phyloP scores from a whole-genome alignment of 2,329 filamentous ascomycete genomes.

The Microcyclospora tardicrescens region DNA sequence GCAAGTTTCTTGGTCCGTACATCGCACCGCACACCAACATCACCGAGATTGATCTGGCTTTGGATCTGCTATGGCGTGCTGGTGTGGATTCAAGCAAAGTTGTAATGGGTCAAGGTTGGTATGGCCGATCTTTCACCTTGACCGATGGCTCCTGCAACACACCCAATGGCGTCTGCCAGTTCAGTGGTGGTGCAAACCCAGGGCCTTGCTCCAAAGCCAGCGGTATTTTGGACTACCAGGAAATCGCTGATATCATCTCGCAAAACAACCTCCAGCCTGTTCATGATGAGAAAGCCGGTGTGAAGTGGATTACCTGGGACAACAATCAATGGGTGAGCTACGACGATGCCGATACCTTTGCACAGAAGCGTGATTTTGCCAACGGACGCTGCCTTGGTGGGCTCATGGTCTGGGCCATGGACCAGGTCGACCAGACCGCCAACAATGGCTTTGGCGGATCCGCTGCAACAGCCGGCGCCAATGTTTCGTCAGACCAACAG shows the following conservation, averaged over 20 bases:
- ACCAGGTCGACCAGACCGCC: not conserved
- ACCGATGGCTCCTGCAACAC: slow-evolving; percentile 8
- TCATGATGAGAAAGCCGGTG: slow-evolving; percentile 16
- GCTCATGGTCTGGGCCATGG: slow-evolving; percentile 6
- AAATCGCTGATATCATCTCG: slow-evolving; percentile 25
- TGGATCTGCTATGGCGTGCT: slow-evolving; percentile 36
- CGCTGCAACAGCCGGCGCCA: not conserved
- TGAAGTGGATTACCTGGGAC: slow-evolving; percentile 24
- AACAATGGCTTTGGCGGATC: too few species aligned
- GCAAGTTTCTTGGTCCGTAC: slow-evolving; percentile 18
- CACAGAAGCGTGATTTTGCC: slow-evolving; percentile 23
- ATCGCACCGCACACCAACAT: slow-evolving; percentile 33
- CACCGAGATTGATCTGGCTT: slow-evolving; percentile 31
- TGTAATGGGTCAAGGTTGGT: slow-evolving; percentile 34
- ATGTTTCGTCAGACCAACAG: not conserved
- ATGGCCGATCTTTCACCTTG: slow-evolving; percentile 27
- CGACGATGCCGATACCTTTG: slow-evolving; percentile 26
- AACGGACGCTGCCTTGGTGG: slow-evolving; percentile 22
- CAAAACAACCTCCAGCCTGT: slow-evolving; percentile 9
- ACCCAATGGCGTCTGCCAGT: slow-evolving; percentile 6
- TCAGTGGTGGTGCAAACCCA: slow-evolving; percentile 8
- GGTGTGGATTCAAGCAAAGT: slow-evolving; percentile 30
- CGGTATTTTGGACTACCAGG: slow-evolving; percentile 24
- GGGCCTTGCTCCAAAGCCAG: slow-evolving; percentile 19
- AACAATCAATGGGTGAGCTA: slow-evolving; percentile 28